phyloP scores from a whole-genome alignment of 164 flowering plant genomes.

The Akebia trifoliata region DNA sequence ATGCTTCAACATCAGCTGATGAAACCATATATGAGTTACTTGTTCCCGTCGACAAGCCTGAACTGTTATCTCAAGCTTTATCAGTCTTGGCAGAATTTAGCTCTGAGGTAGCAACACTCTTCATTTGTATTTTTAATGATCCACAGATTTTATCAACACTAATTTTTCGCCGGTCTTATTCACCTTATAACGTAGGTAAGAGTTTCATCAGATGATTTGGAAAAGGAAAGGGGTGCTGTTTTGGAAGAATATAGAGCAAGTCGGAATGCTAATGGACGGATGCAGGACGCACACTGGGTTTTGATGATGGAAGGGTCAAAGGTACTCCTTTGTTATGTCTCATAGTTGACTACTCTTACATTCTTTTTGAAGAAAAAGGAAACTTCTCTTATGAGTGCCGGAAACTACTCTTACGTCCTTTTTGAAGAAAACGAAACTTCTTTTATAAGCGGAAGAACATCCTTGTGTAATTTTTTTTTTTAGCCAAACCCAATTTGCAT shows the following conservation, averaged over 20 bases:
- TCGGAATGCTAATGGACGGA: constrained; percentile 84
- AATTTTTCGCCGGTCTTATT: not conserved
- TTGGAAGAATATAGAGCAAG: constrained; percentile 85
- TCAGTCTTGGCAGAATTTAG: constrained; percentile 90
- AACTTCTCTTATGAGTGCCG: no score
- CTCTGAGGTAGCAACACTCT: constrained; percentile 53
- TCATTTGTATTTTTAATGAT: not conserved
- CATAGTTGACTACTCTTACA: no score
- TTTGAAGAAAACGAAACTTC: no score
- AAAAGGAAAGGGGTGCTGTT: constrained; percentile 95
- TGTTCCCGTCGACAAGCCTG: constrained; percentile 94
- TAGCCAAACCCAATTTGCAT: no score
- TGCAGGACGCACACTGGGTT: constrained; percentile 94
- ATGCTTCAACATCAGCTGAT: constrained; percentile 90
- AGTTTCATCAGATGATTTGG: constrained; percentile 75
- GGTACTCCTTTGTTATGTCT: constrained; percentile 41
- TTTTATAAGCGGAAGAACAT: no score
- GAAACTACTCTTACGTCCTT: no score
- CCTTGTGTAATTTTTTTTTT: no score
- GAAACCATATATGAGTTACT: constrained; percentile 92
- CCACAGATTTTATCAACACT: not conserved
- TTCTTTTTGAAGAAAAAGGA: no score
- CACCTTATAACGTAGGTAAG: constrained; percentile 48
- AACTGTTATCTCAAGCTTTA: constrained; percentile 76
- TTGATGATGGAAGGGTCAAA: constrained; percentile 92